Evolutionary conservation across 179 eudicot genomes (phyloP).

Genomic region (Silene noctiflora): DNA sequence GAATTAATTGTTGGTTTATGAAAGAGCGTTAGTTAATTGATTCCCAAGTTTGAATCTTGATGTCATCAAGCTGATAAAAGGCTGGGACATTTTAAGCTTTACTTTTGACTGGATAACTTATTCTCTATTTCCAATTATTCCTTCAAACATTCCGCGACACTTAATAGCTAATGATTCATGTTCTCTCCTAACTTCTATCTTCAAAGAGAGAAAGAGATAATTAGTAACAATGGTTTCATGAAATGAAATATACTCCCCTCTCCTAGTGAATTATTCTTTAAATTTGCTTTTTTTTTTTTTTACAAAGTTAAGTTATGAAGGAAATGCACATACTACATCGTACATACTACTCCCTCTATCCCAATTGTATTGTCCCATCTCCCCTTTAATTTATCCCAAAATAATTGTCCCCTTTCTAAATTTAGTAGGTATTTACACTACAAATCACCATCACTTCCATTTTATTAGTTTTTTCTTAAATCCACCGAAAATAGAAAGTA

Average conservation of each 20-base stretch:
- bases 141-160: not conserved
- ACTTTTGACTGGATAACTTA: slow-evolving; percentile 1
- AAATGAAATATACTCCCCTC: not conserved
- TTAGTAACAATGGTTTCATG: not conserved
- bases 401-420: too few species aligned
- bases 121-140: not conserved
- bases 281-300: too few species aligned
- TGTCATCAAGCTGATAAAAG: slow-evolving; percentile 4
- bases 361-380: too few species aligned
- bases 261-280: too few species aligned
- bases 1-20: not conserved
- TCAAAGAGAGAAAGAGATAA: not conserved
- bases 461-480: too few species aligned
- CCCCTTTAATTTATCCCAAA: too few species aligned
- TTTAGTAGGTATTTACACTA: too few species aligned
- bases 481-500: too few species aligned
- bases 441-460: too few species aligned
- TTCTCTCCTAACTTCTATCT: not conserved
- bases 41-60: slow-evolving; percentile 18
- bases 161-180: not conserved
- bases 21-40: not conserved
- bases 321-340: too few species aligned
- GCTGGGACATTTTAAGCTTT: slow-evolving; percentile 2
- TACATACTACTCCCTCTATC: too few species aligned
- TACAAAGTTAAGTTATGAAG: too few species aligned